phyloP scores from a whole-genome alignment of 2,329 filamentous ascomycete species.

The Verticillium dahliae region DNA sequence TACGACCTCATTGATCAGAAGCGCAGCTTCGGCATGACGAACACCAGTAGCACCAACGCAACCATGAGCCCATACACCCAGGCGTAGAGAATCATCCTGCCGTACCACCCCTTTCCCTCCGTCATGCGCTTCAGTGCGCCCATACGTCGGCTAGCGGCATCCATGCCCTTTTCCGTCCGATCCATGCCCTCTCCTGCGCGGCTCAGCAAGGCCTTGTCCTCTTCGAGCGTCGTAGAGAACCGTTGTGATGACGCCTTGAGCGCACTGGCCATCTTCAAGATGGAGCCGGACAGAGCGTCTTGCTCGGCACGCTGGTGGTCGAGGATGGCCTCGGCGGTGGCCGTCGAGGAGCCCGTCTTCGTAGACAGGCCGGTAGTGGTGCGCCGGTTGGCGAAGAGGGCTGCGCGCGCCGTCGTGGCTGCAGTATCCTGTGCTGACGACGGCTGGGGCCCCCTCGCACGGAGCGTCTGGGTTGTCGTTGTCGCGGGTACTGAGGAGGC shows the following conservation, averaged over 20 bases:
- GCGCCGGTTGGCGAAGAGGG: conserved; percentile 35
- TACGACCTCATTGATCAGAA: conserved; percentile 45
- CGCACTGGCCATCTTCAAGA: conserved; percentile 72
- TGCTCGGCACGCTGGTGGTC: conserved; percentile 76
- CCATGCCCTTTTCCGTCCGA: conserved; percentile 68
- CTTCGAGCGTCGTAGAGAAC: conserved; percentile 66
- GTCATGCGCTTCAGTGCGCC: conserved; percentile 70
- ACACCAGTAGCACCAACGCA: conserved; percentile 71
- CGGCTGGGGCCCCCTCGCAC: conserved; percentile 19
- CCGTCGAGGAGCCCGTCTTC: conserved; percentile 30
- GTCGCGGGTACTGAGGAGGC: background rate
- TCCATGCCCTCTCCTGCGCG: conserved; percentile 70
- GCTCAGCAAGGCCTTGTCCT: conserved; percentile 63
- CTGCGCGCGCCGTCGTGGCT: conserved; percentile 31
- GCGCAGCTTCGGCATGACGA: conserved; percentile 79
- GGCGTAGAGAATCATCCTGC: conserved; percentile 73
- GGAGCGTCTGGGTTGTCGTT: conserved; percentile 24
- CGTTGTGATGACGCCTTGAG: conserved; percentile 69
- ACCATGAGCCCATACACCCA: conserved; percentile 80
- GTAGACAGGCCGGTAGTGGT: conserved; percentile 11
- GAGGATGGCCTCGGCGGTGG: conserved; percentile 64
- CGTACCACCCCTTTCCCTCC: conserved; percentile 85
- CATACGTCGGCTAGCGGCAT: conserved; percentile 71
- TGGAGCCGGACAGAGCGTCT: conserved; percentile 71
- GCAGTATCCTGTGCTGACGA: conserved; percentile 9